Base-by-base conservation (phyloP, 106 monocot species). In the Apostasia shenzhenica region DNA sequence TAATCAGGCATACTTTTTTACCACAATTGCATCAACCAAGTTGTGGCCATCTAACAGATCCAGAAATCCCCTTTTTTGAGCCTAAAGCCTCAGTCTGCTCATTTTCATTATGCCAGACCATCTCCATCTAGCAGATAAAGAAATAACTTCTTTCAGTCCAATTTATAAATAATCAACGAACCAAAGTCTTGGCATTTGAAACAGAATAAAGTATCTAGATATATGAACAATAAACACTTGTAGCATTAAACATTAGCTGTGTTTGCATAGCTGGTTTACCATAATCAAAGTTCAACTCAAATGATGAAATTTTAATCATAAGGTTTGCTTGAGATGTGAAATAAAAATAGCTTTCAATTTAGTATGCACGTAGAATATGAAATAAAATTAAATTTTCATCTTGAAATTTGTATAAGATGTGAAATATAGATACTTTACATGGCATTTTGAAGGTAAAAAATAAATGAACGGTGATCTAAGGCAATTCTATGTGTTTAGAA, bases 21-120 rank as follows among this genome's bases (percentile, higher is more conserved):
- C 75, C 68, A 68, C 41, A 41, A 55, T 40, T 49, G 8, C 63
- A 81, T 75, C 80, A 85, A 51, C 61, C 60, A 8, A 80, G 76
- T 48, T 77, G 67, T 41, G 77, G 81, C 84, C 86, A 95, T 73
- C 72, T 86, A 11, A 79, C 72, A 72, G 80, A 68, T 37, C 74
- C 86, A 47, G 64, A 65, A 55, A 47, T 38, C 47, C 13, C 11
- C 43, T 83, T 89, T 69, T 44, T 86, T 55, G 69, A 43, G 9
- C 40, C 77, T 50, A 81, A 83, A 44, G 74, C 50, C 2, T 74
- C 73, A 51, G 54, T 42, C 41, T 70, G 74, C 49, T 79, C 78
- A 69, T 57, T 55, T 59, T 82, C 79, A 75, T 90, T 56, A 42
- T 90, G 76, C 99, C 99, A 99, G 12, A 99, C 59, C 93, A 93